These are phyloP conservation scores for Opeltia flavorubescens DNA, from an alignment of 495 filamentous ascomycete genomes.

Conservation along the genomic window DNA sequence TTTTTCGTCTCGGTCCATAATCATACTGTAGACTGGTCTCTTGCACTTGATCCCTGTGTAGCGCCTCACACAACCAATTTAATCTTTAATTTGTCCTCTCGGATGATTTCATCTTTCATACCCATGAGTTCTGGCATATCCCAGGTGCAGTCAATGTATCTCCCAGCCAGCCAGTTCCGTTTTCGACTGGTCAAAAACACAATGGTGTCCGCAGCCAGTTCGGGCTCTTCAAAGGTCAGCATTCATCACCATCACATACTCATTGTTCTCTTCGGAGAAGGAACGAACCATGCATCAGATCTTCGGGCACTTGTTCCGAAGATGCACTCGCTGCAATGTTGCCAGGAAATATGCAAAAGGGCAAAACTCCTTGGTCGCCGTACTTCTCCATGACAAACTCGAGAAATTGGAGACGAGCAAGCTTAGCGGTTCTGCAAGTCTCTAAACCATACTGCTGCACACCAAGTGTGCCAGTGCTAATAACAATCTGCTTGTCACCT, in stretches of 20 bases:
- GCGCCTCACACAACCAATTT: constrained; percentile 22
- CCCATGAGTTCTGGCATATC: constrained; percentile 34
- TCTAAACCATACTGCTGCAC: constrained; percentile 13
- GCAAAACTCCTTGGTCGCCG: constrained; percentile 24
- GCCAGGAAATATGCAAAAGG: constrained; percentile 30
- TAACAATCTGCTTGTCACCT: constrained; percentile 34
- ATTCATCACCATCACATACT: neutral
- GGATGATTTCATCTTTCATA: constrained; percentile 30
- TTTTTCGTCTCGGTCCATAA: no score
- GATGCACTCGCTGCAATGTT: constrained; percentile 27
- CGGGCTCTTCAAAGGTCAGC: constrained; percentile 26
- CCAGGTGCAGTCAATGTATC: constrained; percentile 33
- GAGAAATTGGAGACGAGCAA: constrained; percentile 26
- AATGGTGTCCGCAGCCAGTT: constrained; percentile 32
- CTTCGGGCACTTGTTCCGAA: constrained; percentile 3
- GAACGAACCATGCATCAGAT: constrained; percentile 3
- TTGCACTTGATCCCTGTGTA: no score
- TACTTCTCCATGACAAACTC: constrained; percentile 32
- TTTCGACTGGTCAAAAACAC: constrained; percentile 33
- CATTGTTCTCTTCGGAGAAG: neutral
- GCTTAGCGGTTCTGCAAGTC: constrained; percentile 28
- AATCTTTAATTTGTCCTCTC: constrained; percentile 29
- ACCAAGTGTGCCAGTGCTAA: constrained; percentile 28
- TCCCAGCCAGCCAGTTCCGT: constrained; percentile 35
- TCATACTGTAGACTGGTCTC: no score